Base-by-base conservation (phyloP, 441 rosid species). In the Geranium incanum region DNA sequence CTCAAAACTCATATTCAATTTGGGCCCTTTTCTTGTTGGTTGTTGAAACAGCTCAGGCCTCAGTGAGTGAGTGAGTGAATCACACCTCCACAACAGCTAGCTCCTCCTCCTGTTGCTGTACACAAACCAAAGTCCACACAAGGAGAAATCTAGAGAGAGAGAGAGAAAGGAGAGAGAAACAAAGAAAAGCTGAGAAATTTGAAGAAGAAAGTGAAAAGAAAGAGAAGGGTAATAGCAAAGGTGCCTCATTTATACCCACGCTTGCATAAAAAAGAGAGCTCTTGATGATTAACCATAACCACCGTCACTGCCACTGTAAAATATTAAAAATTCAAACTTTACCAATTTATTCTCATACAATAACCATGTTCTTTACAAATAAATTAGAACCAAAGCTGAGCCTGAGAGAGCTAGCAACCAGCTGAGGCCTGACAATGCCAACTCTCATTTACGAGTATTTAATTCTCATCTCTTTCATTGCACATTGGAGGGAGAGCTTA, bases 251-350 rank as follows among this genome's bases (percentile, higher is more conserved):
- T 88, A 89, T 89, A 89, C 91, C 95, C 98, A 93, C 96, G 96
- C 97, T 83, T 91, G 96, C 98, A 89, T 91, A 0, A 88, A 93
- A 93, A 88, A 85, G 78, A 83, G 97, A 85, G 97, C 94, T 78
- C 33, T 79, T 87, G 92, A 89, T 91, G 96, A 88, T 93, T 81
- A 86, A 87, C 92, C 93, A 89, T 81, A 86, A 87, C 92, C 93
- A 89, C 93, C 94, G 89, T 88, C 87, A 68, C 89, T 77, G 92
- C 87, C 70, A 82, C 86, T 71, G 79, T 79, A 69, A 45, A 63
- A 33, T 67, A 16, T 41, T 59, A 66, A 11, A 33, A 66, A 66
- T 28, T 28, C 33, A 28, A 28, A 28, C 33, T 28, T 28, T 28
- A 28, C 33, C 33, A 57, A n/a, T 57, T 57, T 18, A 57, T 0